These are phyloP conservation scores for Geotrichum europaeum DNA, from an alignment of 1,139 yeast species.

Conservation along the genomic window DNA sequence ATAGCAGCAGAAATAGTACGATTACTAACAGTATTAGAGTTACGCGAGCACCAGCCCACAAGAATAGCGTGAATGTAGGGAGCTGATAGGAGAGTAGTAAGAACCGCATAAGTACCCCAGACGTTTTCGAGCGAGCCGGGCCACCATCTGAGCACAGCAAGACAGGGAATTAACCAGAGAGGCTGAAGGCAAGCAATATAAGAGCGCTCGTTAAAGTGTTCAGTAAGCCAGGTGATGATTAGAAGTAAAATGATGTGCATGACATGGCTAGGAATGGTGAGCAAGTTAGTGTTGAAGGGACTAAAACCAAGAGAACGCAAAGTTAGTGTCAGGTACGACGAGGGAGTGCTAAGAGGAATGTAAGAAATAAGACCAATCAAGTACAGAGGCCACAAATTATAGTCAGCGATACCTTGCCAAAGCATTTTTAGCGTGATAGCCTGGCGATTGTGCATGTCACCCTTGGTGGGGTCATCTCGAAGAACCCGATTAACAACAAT, in stretches of 20 bases:
- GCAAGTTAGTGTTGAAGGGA: constrained; percentile 49
- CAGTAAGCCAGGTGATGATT: constrained; percentile 34
- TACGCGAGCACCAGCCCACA: constrained; percentile 56
- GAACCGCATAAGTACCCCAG: constrained; percentile 49
- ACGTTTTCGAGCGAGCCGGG: constrained; percentile 39
- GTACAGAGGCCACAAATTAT: constrained; percentile 53
- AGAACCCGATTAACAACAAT: constrained; percentile 54
- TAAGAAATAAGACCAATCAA: constrained; percentile 44
- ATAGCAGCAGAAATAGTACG: constrained; percentile 58
- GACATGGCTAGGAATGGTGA: constrained; percentile 47
- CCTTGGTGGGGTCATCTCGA: constrained; percentile 61
- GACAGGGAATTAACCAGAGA: constrained; percentile 41
- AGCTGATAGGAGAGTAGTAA: constrained; percentile 42
- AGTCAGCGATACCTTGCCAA: constrained; percentile 42
- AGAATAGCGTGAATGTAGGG: constrained; percentile 48
- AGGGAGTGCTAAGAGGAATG: constrained; percentile 39
- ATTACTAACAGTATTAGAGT: constrained; percentile 53
- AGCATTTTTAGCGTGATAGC: constrained; percentile 42
- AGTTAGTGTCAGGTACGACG: constrained; percentile 46
- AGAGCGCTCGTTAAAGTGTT: constrained; percentile 43
- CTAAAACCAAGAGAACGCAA: constrained; percentile 50
- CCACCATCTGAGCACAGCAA: constrained; percentile 48
- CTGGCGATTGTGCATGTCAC: constrained; percentile 61
- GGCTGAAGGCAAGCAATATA: constrained; percentile 23
- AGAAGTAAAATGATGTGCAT: constrained; percentile 40